Base-by-base conservation (phyloP, 306 rosid genomes). In the Lathyrus aphaca region DNA sequence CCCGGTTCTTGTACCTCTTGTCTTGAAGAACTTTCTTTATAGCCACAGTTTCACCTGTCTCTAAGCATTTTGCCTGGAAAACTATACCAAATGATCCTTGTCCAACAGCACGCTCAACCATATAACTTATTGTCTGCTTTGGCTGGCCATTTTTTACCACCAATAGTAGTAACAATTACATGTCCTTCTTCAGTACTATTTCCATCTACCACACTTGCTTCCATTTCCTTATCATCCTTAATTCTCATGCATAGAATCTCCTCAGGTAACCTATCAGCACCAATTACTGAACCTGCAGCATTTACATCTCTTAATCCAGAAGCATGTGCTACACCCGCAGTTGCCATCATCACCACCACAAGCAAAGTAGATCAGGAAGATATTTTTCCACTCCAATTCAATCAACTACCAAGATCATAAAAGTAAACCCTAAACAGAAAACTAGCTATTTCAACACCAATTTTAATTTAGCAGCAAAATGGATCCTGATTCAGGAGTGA, bases 31-130 rank as follows among this genome's bases (percentile, higher is more conserved):
- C 97, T 80, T 91, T 91, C 72, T 91, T 91, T 9, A 91, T 85
- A 45, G 97, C 97, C 72, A 91, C 96, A 1, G 92, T 83, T 79
- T 91, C 97, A 45, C 92, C 96, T 4, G 92, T 91, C 79, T 91
- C 97, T 72, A 91, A 80, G 83, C 97, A 88, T 73, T 83, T 91
- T n/a, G 97, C 97, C 97, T 91, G 96, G 79, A 91, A 91, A 72
- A 91, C 97, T 48, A 91, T 84, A 63, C 96, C 97, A 42, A 91
- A 91, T 64, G 93, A 91, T 48, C 97, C 97, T 9, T 83, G 88
- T 19, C 97, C 97, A 50, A 91, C 92, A 30, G 81, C 84, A 51
- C 89, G 96, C 80, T 91, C 97, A 25, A 96, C 96, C 96, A 88
- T 88, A 74, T 91, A 91, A 78, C 96, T 91, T 79, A 88, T 82